Percentiles rank a stretch among this genome's conserved stretches.
phyloP scores from a whole-genome alignment of 208 protist species.

The Trichomonas vaginalis region DNA sequence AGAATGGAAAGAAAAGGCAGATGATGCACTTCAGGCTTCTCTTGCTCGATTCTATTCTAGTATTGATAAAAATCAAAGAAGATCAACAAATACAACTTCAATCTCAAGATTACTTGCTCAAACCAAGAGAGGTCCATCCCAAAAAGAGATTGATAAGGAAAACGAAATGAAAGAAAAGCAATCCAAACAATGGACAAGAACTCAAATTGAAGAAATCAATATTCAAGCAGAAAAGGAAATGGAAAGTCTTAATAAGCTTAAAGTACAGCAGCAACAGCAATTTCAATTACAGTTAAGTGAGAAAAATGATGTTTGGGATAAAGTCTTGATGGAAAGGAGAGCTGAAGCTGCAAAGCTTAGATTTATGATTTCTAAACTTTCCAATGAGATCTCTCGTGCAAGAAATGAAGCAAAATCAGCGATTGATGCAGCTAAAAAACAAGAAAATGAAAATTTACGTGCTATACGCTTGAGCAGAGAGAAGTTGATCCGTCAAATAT shows the following conservation, averaged over 20 bases:
- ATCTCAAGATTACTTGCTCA: background rate
- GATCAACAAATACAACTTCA: background rate
- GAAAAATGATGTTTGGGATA: background rate
- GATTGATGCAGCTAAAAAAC: background rate
- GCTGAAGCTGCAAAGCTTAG: background rate
- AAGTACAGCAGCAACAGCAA: background rate
- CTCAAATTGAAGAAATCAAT: background rate
- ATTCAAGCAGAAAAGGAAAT: background rate
- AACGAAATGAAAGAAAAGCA: background rate
- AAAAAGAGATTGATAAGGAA: background rate
- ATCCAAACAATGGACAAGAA: background rate
- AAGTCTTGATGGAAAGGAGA: background rate
- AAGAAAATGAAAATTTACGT: background rate
- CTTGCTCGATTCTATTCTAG: background rate
- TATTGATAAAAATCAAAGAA: background rate
- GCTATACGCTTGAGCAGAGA: background rate
- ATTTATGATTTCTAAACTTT: background rate
- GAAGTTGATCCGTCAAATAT: background rate
- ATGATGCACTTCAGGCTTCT: background rate
- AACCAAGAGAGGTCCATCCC: background rate
- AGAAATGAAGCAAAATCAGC: background rate
- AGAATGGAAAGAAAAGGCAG: background rate
- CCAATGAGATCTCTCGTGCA: background rate
- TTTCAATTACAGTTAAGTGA: background rate
- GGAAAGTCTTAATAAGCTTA: background rate